Conservation (phyloP, 352 stramenopile genomes). For the Paralagenidium karlingii region DNA sequence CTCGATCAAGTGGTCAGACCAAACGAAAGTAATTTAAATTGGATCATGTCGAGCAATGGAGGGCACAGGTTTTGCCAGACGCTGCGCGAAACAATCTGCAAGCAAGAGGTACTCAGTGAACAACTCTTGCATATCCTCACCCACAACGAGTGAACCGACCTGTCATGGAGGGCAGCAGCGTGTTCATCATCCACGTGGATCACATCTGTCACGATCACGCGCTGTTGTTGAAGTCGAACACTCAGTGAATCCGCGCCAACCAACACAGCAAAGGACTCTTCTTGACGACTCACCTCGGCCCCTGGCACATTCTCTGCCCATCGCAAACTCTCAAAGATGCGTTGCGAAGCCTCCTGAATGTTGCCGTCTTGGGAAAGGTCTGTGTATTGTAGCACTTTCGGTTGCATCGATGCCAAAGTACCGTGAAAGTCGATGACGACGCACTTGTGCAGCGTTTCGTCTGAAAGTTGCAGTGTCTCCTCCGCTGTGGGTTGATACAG, state of each 20-base stretch:
- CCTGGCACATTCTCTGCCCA: slow-evolving; percentile 66
- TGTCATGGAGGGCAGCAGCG: slow-evolving; percentile 62
- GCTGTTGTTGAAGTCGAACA: too few species aligned
- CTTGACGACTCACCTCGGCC: too few species aligned
- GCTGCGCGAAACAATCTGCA: slow-evolving; percentile 75
- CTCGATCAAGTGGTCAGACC: too few species aligned
- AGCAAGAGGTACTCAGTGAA: too few species aligned
- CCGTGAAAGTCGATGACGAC: slow-evolving; percentile 77
- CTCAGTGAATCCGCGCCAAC: too few species aligned
- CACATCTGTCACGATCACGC: slow-evolving; percentile 58
- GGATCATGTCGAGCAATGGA: too few species aligned
- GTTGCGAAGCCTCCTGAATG: slow-evolving; percentile 48
- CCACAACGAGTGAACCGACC: too few species aligned
- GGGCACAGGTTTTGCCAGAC: slow-evolving; percentile 44
- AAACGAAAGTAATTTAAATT: too few species aligned
- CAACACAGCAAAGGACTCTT: too few species aligned
- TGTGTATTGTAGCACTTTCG: slow-evolving; percentile 47
- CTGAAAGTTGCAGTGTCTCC: slow-evolving; percentile 19
- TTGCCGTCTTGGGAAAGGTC: slow-evolving; percentile 65
- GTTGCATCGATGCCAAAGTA: slow-evolving; percentile 25
- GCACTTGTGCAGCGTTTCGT: slow-evolving; percentile 25
- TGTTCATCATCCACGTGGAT: slow-evolving; percentile 38
- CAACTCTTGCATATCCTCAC: too few species aligned
- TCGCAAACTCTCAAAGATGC: slow-evolving; percentile 76
- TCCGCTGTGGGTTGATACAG: slow-evolving; percentile 36